Evolutionary conservation across 73 alveolate genomes (phyloP), one percentile per base, ranked within the genome.

Genomic region (Paramecium bursaria): DNA sequence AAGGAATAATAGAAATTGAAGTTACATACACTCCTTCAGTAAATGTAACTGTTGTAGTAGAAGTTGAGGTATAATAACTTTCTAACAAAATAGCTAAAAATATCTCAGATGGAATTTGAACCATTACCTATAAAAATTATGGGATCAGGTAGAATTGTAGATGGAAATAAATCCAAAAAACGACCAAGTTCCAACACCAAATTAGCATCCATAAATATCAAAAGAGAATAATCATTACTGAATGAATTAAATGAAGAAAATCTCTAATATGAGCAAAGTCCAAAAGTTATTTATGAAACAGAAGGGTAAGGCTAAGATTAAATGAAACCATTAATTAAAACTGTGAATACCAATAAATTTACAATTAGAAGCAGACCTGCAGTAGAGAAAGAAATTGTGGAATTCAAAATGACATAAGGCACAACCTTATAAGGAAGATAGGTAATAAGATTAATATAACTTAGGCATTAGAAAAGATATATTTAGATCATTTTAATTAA

Each of bases 31-130:
- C 87, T 29, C 98, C 99, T 0, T 73, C 94, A 51, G 92, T 92
- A 29, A 91, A 87, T 73, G 95, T 98, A 15, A 96, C 98, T 67
- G 95, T 91, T n/a, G 87, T 89, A 47, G 96, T 96, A 27, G 98
- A 94, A 49, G 88, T 92, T 73, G 93, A 91, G 25, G 88, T 75
- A 75, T 50, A 0, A 27, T 0, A 5, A 1, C 27, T 23, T 50
- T 31, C 1, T 9, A 27, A 29, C 30, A 30, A 23, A 11, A 14
- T 29, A 75, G 88, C 49, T 79, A 10, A 79, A 73, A 79, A 79
- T 79, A 39, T 54, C 89, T 11, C 29, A 79, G 54, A 53, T 54
- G 51, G 89, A 79, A 53, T 79, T 79, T 55, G 89, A 79, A 47
- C 89, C 89, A 3, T 79, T 79, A 25, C 26, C 39, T 11, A 79